Base-by-base conservation (phyloP, 1,284 basidiomycete genomes). In the Rhodotorula sp. region DNA sequence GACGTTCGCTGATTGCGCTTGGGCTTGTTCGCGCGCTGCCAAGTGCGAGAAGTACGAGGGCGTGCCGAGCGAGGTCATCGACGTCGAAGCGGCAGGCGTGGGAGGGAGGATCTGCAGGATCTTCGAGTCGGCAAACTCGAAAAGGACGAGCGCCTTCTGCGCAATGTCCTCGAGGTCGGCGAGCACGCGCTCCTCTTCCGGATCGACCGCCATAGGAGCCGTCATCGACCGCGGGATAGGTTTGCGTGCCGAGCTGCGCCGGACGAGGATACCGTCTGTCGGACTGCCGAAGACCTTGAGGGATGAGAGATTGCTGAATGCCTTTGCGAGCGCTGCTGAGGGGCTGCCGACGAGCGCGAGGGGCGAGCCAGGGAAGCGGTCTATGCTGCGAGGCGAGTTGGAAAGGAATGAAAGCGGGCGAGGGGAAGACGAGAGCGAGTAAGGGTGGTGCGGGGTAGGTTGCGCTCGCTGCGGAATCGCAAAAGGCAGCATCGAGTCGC, bases 61-160 rank as follows among this genome's bases (percentile, higher is more conserved):
- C 30, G 73, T 69, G 51, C 73, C 67, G 61, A 69, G 65, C 10
- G 61, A 60, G 51, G 71, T 71, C 1, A 59, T 65, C 47, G 68
- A 58, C 0, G 68, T 65, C 22, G 70, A 72, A 2, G 68, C 61
- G 52, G 68, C 68, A 3, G 73, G 72, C 8, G 72, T 76, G 26
- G 71, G 74, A 20, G 76, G 76, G 34, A 75, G 57, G 55, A 77
- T 66, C 64, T 87, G 87, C 64, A 91, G 87, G 71, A 95, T 89
- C 86, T 94, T 91, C 79, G 89, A 87, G 80, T 98, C 94, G 47
- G 91, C 95, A 86, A 94, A 94, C 73, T 91, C 89, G 62, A 90
- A 90, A 64, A 98, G 82, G 48, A 95, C 92, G 72, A 91, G 90
- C 31, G 94, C 94, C 85, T 98, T 98, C 83, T 96, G 92, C 16